phyloP scores from a whole-genome alignment of 2,329 filamentous ascomycete genomes.

The Fusarium sp. region DNA sequence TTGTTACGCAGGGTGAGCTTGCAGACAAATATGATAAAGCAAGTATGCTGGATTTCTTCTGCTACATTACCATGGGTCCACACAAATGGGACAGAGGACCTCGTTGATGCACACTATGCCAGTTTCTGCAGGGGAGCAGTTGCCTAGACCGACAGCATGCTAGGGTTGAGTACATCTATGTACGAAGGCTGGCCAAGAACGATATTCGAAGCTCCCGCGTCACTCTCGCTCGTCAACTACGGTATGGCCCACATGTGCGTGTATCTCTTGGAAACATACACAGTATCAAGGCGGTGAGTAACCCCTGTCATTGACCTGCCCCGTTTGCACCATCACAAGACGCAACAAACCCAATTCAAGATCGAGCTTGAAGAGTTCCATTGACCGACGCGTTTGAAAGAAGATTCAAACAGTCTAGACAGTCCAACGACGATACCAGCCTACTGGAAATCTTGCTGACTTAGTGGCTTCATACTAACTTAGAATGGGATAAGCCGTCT shows the following conservation, averaged over 20 bases:
- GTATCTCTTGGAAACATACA: conserved; percentile 17
- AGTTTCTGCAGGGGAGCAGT: conserved; percentile 38
- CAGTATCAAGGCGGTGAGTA: conserved; percentile 17
- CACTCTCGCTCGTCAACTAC: conserved; percentile 5
- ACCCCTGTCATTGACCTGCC: neutral
- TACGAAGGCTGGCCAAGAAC: conserved; percentile 18
- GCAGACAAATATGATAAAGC: conserved; percentile 34
- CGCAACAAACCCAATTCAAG: neutral
- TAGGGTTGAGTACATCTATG: conserved; percentile 23
- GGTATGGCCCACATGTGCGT: conserved; percentile 21
- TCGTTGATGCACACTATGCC: conserved; percentile 27
- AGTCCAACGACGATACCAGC: conserved; percentile 28
- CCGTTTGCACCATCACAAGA: neutral
- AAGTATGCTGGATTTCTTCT: conserved; percentile 36
- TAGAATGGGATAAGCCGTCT: conserved; percentile 22
- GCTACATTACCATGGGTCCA: conserved; percentile 40
- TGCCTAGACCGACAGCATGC: conserved; percentile 24
- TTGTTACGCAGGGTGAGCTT: conserved; percentile 32
- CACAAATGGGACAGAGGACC: conserved; percentile 33
- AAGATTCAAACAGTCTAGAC: conserved; percentile 2
- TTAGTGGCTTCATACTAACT: conserved; percentile 34
- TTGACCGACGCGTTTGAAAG: conserved; percentile 1
- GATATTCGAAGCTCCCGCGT: conserved; percentile 30
- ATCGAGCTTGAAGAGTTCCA: neutral
- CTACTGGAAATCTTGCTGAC: conserved; percentile 28